A percentile compares a stretch with the other conserved stretches of the same genome.
Conservation (phyloP, 2,329 filamentous ascomycete species). For the Pseudocercospora macadamiae region DNA sequence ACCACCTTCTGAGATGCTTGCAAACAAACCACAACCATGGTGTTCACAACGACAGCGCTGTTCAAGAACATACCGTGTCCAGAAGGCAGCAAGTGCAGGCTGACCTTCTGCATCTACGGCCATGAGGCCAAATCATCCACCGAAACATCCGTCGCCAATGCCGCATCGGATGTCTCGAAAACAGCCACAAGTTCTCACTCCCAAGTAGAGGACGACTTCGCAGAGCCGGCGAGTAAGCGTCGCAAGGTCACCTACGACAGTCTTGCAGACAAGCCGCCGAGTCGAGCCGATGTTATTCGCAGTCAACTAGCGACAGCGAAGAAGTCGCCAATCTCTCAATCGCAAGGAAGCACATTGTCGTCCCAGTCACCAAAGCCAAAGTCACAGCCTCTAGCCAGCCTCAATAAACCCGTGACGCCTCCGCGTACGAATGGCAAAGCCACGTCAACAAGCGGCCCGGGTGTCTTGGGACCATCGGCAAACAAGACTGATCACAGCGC, state of each 20-base stretch:
- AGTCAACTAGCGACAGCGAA: slow-evolving; percentile 26
- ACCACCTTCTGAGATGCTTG: slow-evolving; percentile 1
- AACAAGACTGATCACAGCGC: slow-evolving; percentile 13
- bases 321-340: slow-evolving; percentile 15
- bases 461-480: slow-evolving; percentile 14
- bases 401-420: slow-evolving; percentile 28
- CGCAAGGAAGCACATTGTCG: slow-evolving; percentile 7
- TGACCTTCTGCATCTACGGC: slow-evolving; percentile 62
- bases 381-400: slow-evolving; percentile 20
- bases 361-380: slow-evolving; percentile 1
- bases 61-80: slow-evolving; percentile 60
- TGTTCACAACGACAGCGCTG: slow-evolving; percentile 57
- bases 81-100: slow-evolving; percentile 51
- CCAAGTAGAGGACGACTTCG: background rate
- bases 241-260: slow-evolving; percentile 35
- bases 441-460: slow-evolving; percentile 8
- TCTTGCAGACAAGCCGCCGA: slow-evolving; percentile 34
- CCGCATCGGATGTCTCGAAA: background rate
- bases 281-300: slow-evolving; percentile 35
- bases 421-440: slow-evolving; percentile 18
- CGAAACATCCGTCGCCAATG: background rate
- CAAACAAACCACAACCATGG: slow-evolving; percentile 44
- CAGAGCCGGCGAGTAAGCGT: slow-evolving; percentile 33
- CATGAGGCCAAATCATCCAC: slow-evolving; percentile 46
- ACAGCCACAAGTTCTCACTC: background rate